Conservation (phyloP, 768 basidiomycete genomes). For the Amanita rubescens region DNA sequence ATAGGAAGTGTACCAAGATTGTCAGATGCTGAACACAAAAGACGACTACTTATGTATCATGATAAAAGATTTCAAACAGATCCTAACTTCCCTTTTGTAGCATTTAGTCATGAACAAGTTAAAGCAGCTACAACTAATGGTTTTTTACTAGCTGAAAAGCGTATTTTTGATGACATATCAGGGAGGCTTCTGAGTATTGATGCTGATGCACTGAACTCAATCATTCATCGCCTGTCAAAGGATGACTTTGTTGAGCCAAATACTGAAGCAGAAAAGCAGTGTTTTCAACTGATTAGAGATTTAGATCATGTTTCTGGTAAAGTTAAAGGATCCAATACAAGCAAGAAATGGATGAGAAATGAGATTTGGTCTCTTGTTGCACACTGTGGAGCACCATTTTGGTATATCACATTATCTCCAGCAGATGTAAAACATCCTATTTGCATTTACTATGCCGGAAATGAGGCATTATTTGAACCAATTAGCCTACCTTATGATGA, state of each 20-base stretch:
- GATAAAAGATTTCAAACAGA: too few species aligned
- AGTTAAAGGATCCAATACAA: too few species aligned
- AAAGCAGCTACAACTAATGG: too few species aligned
- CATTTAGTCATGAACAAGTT: conserved; percentile 26
- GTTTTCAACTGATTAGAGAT: conserved; percentile 13
- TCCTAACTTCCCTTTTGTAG: too few species aligned
- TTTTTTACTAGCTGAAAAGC: conserved; percentile 13
- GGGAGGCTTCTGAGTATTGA: conserved; percentile 11
- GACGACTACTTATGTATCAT: too few species aligned
- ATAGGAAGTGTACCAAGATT: conserved; percentile 15
- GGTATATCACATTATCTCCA: too few species aligned
- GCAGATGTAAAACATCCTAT: conserved; percentile 23
- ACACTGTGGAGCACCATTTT: too few species aligned
- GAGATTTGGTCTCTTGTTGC: too few species aligned
- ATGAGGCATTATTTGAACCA: conserved; percentile 10
- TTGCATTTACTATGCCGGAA: conserved; percentile 22
- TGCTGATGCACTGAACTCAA: conserved; percentile 2
- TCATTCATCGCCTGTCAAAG: conserved; percentile 10
- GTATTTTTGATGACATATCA: conserved; percentile 13
- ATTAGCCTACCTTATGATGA: conserved; percentile 4
- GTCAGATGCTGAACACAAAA: too few species aligned
- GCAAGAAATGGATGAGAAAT: too few species aligned
- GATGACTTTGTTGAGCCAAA: too few species aligned
- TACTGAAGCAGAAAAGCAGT: not conserved
- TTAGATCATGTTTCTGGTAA: conserved; percentile 17